These are phyloP conservation scores for Debaryomyces nepalensis DNA, from an alignment of 1,139 yeast species.

Conservation along the genomic window DNA sequence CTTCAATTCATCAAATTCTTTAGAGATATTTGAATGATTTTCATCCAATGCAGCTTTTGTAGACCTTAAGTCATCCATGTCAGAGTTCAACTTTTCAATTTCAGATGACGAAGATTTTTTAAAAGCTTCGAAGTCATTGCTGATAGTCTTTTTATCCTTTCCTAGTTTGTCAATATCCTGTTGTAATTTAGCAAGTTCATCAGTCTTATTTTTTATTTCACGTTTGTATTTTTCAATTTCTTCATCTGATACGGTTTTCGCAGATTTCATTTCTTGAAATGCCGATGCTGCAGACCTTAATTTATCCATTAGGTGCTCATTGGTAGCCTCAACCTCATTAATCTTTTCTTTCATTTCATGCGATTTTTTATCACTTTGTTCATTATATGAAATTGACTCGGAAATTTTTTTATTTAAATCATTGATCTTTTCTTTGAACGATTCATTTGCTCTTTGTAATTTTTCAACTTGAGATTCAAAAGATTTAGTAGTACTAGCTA, in stretches of 20 bases:
- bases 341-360: conserved; percentile 28
- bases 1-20: conserved; percentile 8
- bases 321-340: conserved; percentile 39
- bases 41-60: conserved; percentile 9
- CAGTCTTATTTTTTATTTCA: conserved; percentile 8
- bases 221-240: conserved; percentile 15
- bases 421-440: conserved; percentile 28
- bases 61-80: conserved; percentile 10
- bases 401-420: conserved; percentile 26
- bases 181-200: conserved; percentile 26
- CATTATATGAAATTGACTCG: conserved; percentile 16
- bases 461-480: conserved; percentile 31
- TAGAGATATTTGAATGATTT: neutral
- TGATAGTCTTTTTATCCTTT: conserved; percentile 17
- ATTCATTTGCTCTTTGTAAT: conserved; percentile 28
- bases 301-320: conserved; percentile 46
- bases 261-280: conserved; percentile 43
- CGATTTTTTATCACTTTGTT: conserved; percentile 20
- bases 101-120: conserved; percentile 5
- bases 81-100: conserved; percentile 6
- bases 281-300: conserved; percentile 52
- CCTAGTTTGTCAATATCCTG: conserved; percentile 20
- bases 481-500: conserved; percentile 23
- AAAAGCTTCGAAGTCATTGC: conserved; percentile 18
- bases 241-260: conserved; percentile 25